Conservation (phyloP, 345 rosid genomes). For the Firmiana major region DNA sequence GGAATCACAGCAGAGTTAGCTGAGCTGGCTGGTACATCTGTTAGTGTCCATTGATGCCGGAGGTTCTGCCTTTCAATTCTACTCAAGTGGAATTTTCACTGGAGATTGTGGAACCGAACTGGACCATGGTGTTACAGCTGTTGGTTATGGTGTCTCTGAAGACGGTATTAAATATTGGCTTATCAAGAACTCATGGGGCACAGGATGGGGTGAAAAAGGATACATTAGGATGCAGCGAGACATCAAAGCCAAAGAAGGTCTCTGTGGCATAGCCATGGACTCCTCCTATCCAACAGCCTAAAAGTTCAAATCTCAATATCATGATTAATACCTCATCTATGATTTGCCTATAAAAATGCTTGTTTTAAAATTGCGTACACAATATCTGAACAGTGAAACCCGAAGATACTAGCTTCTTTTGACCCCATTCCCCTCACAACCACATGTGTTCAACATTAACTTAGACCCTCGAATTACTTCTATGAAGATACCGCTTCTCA, state of each 20-base stretch:
- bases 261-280: conserved; percentile 39
- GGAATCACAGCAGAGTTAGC: no score
- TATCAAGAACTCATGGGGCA: conserved; percentile 42
- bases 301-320: background rate
- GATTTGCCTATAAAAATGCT: background rate
- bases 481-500: background rate
- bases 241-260: conserved; percentile 28
- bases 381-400: background rate
- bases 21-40: no score
- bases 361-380: background rate
- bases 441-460: background rate
- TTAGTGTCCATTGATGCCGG: conserved; percentile 45
- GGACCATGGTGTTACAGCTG: conserved; percentile 3
- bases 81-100: conserved; percentile 43
- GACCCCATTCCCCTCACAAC: background rate
- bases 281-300: conserved; percentile 28
- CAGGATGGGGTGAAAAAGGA: conserved; percentile 33
- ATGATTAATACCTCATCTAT: background rate
- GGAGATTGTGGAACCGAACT: conserved; percentile 34
- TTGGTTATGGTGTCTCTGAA: background rate
- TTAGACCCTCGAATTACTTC: background rate
- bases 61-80: conserved; percentile 40
- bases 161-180: conserved; percentile 20
- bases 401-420: background rate
- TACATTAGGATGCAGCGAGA: conserved; percentile 32